These are phyloP conservation scores for Colletotrichum cordylinicola DNA, from an alignment of 2,329 filamentous ascomycete species.

Conservation along the genomic window DNA sequence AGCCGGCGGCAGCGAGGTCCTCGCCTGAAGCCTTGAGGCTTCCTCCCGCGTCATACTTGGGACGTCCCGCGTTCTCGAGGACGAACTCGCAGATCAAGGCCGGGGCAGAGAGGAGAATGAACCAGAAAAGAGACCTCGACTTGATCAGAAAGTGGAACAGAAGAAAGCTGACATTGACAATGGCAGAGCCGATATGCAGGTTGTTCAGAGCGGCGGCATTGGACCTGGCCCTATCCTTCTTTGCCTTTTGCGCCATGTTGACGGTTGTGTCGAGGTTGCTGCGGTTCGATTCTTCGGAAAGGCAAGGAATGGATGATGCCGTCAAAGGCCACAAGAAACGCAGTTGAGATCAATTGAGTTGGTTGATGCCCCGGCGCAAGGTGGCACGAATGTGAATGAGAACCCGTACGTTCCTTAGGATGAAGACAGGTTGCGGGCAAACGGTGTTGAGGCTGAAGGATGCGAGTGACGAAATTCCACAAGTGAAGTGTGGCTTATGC, in stretches of 20 bases:
- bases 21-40: conserved; percentile 81
- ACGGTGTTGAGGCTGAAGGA: conserved; percentile 8
- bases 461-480: conserved; percentile 5
- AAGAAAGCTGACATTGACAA: conserved; percentile 77
- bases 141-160: conserved; percentile 71
- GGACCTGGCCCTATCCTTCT: conserved; percentile 74
- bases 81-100: conserved; percentile 82
- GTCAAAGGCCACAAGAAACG: neutral
- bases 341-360: neutral
- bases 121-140: conserved; percentile 70
- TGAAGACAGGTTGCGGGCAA: conserved; percentile 9
- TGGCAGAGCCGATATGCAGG: conserved; percentile 78
- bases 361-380: neutral
- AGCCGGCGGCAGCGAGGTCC: conserved; percentile 82
- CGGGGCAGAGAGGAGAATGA: conserved; percentile 75
- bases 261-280: neutral
- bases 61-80: conserved; percentile 84
- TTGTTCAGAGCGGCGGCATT: conserved; percentile 80
- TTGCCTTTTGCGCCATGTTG: conserved; percentile 67
- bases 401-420: neutral
- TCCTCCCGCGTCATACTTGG: conserved; percentile 70
- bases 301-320: neutral
- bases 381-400: neutral
- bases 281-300: neutral
- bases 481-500: conserved; percentile 1